phyloP scores from a whole-genome alignment of 1,284 basidiomycete species.

The Calocybe gambosa region DNA sequence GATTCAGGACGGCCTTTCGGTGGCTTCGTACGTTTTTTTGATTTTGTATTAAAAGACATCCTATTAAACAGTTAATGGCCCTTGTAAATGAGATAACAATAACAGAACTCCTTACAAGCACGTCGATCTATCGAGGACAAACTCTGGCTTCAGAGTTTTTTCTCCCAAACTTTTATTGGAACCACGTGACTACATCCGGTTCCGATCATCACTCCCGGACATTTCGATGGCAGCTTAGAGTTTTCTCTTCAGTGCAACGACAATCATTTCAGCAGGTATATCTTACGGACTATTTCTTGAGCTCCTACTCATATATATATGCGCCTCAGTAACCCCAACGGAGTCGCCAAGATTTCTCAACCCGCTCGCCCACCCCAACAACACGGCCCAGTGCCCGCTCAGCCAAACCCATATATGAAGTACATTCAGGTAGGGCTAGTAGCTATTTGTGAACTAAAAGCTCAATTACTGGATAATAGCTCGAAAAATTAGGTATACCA shows the following conservation, averaged over 20 bases:
- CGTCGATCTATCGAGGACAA: not conserved
- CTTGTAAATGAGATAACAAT: not conserved
- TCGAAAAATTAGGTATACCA: conserved; percentile 87
- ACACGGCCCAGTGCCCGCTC: conserved; percentile 1
- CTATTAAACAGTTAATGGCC: not conserved
- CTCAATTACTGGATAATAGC: conserved; percentile 35
- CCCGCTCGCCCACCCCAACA: not conserved
- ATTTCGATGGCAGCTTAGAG: not conserved
- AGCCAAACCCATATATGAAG: conserved; percentile 37
- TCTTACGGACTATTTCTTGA: too few species aligned
- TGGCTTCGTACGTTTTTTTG: conserved; percentile 53
- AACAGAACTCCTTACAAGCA: conserved; percentile 7
- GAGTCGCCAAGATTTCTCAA: not conserved
- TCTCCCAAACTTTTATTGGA: conserved; percentile 6
- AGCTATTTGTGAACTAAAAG: not conserved
- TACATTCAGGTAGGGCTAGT: conserved; percentile 54
- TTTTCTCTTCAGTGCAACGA: not conserved
- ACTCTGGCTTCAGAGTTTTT: conserved; percentile 6
- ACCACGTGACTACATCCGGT: conserved; percentile 12
- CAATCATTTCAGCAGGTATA: too few species aligned
- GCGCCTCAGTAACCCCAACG: not conserved
- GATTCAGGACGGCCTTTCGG: conserved; percentile 46
- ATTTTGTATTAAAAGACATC: conserved; percentile 26
- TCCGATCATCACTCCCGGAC: conserved; percentile 10
- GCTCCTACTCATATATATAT: too few species aligned